Base-by-base conservation (phyloP, 2,329 filamentous ascomycete genomes). In the Mariannaea elegans region DNA sequence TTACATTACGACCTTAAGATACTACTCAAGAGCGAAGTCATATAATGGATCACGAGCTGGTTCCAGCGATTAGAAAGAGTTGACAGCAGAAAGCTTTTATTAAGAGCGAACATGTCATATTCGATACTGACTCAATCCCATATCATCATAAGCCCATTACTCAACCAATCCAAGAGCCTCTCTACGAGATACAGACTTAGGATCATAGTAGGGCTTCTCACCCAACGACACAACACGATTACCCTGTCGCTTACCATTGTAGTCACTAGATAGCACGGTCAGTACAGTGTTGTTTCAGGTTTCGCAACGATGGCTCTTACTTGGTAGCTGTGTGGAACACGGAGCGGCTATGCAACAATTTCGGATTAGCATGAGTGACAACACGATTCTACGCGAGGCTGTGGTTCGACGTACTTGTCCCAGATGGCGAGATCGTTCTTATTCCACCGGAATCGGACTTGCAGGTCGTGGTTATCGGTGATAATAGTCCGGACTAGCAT, bases 291-390 rank as follows among this genome's bases (percentile, higher is more conserved):
- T n/a, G 23, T 4, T 24, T 39, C 4, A 29, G 18, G 24, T 7
- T 18, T 69, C 63, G 61, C 58, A 58, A 39, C 55, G 54, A 65
- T 68, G 47, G 18, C 4, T 49, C 62, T 62, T 49, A 65, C 57
- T 62, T 62, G 45, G 59, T 42, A 48, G 51, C 48, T 18, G 55
- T 49, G 62, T 68, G 58, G 13, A 46, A 64, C 49, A 65, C 57
- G 23, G 27, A 55, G 34, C 44, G 38, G 51, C 51, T 59, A 50
- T 62, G 32, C 19, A 27, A 51, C 49, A 19, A 44, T 27, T 23
- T n/a, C 49, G 7, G 18, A 29, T 56, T 56, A 62, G 59, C 23
- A 46, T 27, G 16, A 61, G 29, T 38, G 34, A 41, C 14, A 53
- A 34, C n/a, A n/a, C 14, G 16, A 7, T 4, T 23, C 16, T 21